Percentiles rank a stretch among this genome's conserved stretches.
These are phyloP conservation scores for Kazachstania psychrophila DNA, from an alignment of 805 yeast species.

Conservation along the genomic window DNA sequence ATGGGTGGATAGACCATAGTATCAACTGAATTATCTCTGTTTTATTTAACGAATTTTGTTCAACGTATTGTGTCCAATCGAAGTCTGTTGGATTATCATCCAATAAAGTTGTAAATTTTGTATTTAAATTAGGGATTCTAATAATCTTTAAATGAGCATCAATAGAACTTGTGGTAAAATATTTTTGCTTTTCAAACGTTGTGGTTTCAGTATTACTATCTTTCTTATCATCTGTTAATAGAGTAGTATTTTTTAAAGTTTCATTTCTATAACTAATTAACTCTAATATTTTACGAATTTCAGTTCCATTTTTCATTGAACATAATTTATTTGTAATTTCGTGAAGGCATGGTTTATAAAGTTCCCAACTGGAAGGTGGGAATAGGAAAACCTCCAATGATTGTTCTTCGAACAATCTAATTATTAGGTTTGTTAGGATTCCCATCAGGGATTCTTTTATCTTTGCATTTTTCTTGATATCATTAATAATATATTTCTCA, in stretches of 20 bases:
- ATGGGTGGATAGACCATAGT: slow-evolving; percentile 28
- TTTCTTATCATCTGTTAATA: slow-evolving; percentile 4
- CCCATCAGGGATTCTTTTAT: slow-evolving; percentile 22
- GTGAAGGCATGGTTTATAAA: slow-evolving; percentile 41
- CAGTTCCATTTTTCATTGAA: slow-evolving; percentile 15
- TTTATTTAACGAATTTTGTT: slow-evolving; percentile 17
- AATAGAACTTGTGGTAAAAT: background rate
- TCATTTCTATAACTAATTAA: slow-evolving; percentile 60
- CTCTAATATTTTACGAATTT: slow-evolving; percentile 41
- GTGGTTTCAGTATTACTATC: background rate
- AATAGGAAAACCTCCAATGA: slow-evolving; percentile 50
- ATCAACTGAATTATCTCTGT: slow-evolving; percentile 24
- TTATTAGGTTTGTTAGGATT: slow-evolving; percentile 23
- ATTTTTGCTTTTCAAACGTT: background rate
- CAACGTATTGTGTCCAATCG: slow-evolving; percentile 28
- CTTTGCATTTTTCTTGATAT: slow-evolving; percentile 28
- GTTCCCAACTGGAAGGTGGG: slow-evolving; percentile 50
- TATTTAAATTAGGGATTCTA: slow-evolving; percentile 17
- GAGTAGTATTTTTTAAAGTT: slow-evolving; percentile 50
- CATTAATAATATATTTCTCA: slow-evolving; percentile 32
- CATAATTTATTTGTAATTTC: slow-evolving; percentile 27
- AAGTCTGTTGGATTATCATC: slow-evolving; percentile 24
- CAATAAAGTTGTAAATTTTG: slow-evolving; percentile 16
- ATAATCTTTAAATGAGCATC: slow-evolving; percentile 26
- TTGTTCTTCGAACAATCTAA: slow-evolving; percentile 25